These are phyloP conservation scores for Paecilomyces dactylethromorphus DNA, from an alignment of 2,329 filamentous ascomycete species.

Conservation along the genomic window DNA sequence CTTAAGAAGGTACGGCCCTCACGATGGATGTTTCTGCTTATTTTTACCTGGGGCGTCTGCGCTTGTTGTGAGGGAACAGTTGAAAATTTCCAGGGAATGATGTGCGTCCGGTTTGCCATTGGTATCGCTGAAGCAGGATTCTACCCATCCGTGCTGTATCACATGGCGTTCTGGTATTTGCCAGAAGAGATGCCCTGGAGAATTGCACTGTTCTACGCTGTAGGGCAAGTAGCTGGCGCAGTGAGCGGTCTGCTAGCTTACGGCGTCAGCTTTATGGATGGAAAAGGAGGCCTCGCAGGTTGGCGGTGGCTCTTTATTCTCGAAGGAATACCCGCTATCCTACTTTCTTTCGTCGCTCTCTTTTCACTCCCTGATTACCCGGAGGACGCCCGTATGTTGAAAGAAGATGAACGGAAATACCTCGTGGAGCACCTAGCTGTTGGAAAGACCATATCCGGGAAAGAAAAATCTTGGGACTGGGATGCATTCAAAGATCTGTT, in stretches of 20 bases:
- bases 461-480: constrained; percentile 27
- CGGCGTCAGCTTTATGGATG: constrained; percentile 32
- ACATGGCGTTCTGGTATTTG: constrained; percentile 36
- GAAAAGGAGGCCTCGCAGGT: constrained; percentile 22
- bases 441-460: constrained; percentile 10
- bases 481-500: constrained; percentile 22
- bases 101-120: constrained; percentile 33
- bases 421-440: not conserved
- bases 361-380: constrained; percentile 28
- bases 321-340: constrained; percentile 29
- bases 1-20: constrained; percentile 30
- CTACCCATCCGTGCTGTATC: constrained; percentile 28
- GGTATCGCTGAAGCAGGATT: constrained; percentile 31
- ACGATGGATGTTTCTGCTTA: constrained; percentile 29
- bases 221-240: constrained; percentile 4
- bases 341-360: constrained; percentile 21
- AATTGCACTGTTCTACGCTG: constrained; percentile 33
- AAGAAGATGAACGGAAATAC: constrained; percentile 15
- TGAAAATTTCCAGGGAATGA: constrained; percentile 29
- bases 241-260: constrained; percentile 28
- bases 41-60: constrained; percentile 30
- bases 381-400: constrained; percentile 23
- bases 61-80: constrained; percentile 30
- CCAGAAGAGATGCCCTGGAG: constrained; percentile 28
- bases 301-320: constrained; percentile 35